Percentiles rank a stretch among this genome's conserved stretches.
phyloP scores from a whole-genome alignment of 352 stramenopile species.

The Pythium myriotylum region DNA sequence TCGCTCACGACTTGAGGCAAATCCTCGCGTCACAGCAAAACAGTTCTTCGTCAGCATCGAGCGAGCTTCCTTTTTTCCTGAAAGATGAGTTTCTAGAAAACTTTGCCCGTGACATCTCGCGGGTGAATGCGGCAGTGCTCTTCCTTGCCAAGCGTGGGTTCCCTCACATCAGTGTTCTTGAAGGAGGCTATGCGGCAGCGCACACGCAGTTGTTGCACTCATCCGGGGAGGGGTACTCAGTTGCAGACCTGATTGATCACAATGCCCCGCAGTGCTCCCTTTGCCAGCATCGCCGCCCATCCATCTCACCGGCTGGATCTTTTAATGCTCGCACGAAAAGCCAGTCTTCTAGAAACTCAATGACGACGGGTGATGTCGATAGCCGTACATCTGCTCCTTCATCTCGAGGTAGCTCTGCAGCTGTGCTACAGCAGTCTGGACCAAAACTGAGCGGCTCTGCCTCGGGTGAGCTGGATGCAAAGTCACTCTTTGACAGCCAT shows the following conservation, averaged over 20 bases:
- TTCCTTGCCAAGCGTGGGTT: constrained; percentile 80
- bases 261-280: constrained; percentile 60
- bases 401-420: constrained; percentile 19
- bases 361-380: neutral
- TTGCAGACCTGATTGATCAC: constrained; percentile 77
- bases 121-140: constrained; percentile 65
- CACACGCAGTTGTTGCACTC: constrained; percentile 59
- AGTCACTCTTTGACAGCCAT: constrained; percentile 43
- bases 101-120: constrained; percentile 66
- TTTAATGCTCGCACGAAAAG: constrained; percentile 21
- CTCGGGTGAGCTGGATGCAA: constrained; percentile 34
- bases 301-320: constrained; percentile 15
- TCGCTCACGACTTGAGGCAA: constrained; percentile 59
- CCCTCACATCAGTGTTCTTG: constrained; percentile 71
- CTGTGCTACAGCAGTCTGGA: constrained; percentile 8
- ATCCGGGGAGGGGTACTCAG: constrained; percentile 38
- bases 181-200: constrained; percentile 68
- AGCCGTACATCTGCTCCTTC: constrained; percentile 8
- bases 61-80: constrained; percentile 41
- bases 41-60: constrained; percentile 16
- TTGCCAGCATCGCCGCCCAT: constrained; percentile 56
- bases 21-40: constrained; percentile 20
- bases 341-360: constrained; percentile 7
- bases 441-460: constrained; percentile 22
- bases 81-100: constrained; percentile 65